phyloP scores from a whole-genome alignment of 106 monocot species.

The Ottelia alismoides region DNA sequence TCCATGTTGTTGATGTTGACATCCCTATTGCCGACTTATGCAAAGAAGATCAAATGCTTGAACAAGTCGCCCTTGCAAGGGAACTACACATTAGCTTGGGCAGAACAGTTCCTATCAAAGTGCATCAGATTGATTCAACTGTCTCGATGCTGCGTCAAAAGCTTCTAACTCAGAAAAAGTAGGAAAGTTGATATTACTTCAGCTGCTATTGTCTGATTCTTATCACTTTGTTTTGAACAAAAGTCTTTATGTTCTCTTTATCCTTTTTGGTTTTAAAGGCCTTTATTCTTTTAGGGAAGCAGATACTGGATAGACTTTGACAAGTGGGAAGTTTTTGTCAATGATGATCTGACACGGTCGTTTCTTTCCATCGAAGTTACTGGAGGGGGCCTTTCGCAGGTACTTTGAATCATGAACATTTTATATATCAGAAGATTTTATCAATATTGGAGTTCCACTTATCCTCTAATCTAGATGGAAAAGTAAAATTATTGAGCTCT shows the following conservation, averaged over 20 bases:
- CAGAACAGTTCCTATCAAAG: conserved; percentile 81
- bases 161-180: conserved; percentile 64
- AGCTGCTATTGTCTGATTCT: too few species aligned
- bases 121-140: conserved; percentile 91
- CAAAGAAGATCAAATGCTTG: conserved; percentile 58
- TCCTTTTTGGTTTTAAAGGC: too few species aligned
- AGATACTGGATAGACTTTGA: conserved; percentile 83
- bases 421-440: too few species aligned
- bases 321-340: conserved; percentile 83
- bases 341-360: conserved; percentile 78
- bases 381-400: conserved; percentile 61
- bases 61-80: conserved; percentile 49
- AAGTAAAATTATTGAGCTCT: too few species aligned
- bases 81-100: conserved; percentile 94
- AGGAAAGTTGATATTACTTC: too few species aligned
- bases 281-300: conserved; percentile 1
- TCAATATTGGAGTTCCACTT: too few species aligned
- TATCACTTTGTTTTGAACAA: too few species aligned
- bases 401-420: too few species aligned
- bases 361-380: conserved; percentile 84
- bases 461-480: too few species aligned
- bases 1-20: conserved; percentile 66
- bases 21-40: conserved; percentile 42
- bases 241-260: too few species aligned
- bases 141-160: conserved; percentile 83